Evolutionary conservation across 495 filamentous ascomycete genomes (phyloP).

Genomic region (Hyphodiscus hymeniophilus): DNA sequence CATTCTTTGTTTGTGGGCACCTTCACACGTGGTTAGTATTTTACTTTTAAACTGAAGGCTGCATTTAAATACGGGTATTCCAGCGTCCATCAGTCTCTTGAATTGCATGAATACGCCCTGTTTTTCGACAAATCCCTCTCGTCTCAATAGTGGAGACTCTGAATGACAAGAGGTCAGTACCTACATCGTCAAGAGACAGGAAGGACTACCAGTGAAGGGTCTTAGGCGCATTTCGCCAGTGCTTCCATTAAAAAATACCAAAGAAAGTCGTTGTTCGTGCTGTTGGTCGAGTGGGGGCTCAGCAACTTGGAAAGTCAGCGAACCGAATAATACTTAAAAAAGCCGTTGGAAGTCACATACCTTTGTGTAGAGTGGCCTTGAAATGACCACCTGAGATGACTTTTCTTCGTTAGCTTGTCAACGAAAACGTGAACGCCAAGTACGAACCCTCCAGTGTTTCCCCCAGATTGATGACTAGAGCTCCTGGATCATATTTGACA

Average conservation of each 20-base stretch:
- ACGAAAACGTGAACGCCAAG: no score
- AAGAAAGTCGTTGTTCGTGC: constrained; percentile 31
- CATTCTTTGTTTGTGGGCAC: no score
- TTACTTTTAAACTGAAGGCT: no score
- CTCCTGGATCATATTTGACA: constrained; percentile 35
- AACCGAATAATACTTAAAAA: no score
- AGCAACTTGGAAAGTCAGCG: no score
- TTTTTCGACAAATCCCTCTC: constrained; percentile 33
- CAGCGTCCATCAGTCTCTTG: constrained; percentile 27
- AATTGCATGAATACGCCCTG: constrained; percentile 35
- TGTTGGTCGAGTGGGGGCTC: constrained; percentile 35
- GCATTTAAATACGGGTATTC: no score
- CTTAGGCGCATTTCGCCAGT: constrained; percentile 31
- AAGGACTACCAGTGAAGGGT: constrained; percentile 24
- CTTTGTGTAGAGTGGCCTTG: constrained; percentile 39
- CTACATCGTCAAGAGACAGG: not conserved
- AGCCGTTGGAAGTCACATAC: no score
- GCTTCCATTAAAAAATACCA: constrained; percentile 37
- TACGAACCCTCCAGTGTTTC: constrained; percentile 38
- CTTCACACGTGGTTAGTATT: no score
- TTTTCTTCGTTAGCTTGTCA: no score
- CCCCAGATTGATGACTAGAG: constrained; percentile 39
- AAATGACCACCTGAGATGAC: constrained; percentile 41
- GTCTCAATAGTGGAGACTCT: constrained; percentile 32
- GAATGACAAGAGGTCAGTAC: not conserved